Evolutionary conservation across 495 filamentous ascomycete genomes (phyloP).

Genomic region (Penicillium canariense): DNA sequence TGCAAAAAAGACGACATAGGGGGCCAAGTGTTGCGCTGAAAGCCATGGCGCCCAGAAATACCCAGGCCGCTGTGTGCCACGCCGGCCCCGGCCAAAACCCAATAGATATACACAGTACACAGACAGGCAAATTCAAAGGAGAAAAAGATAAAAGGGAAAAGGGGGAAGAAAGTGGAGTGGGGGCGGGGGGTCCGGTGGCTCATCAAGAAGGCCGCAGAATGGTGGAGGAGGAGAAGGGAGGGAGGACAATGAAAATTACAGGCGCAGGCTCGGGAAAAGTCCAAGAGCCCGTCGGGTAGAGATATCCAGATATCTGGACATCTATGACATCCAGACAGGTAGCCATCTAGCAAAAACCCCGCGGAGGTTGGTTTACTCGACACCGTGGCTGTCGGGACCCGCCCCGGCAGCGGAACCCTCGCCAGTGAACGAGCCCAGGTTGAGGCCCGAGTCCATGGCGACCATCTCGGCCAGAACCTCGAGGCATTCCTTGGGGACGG

Average conservation of each 20-base stretch:
- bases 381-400: slow-evolving; percentile 41
- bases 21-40: slow-evolving; percentile 6
- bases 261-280: slow-evolving; percentile 9
- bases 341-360: neutral
- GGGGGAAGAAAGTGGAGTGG: slow-evolving; percentile 7
- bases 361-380: slow-evolving; percentile 36
- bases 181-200: neutral
- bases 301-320: neutral
- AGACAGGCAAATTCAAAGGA: too few relatives aligned
- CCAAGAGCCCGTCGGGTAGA: slow-evolving; percentile 6
- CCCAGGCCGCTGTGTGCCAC: slow-evolving; percentile 24
- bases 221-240: slow-evolving; percentile 6
- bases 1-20: slow-evolving; percentile 1
- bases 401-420: slow-evolving; percentile 26
- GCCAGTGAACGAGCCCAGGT: slow-evolving; percentile 52
- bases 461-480: slow-evolving; percentile 98
- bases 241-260: slow-evolving; percentile 9
- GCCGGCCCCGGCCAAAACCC: slow-evolving; percentile 20
- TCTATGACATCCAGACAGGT: neutral
- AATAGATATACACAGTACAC: slow-evolving; percentile 29
- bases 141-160: slow-evolving; percentile 4
- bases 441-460: slow-evolving; percentile 74
- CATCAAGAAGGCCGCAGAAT: slow-evolving; percentile 6
- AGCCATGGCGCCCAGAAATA: slow-evolving; percentile 41
- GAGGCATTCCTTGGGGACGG: slow-evolving; percentile 89